These are phyloP conservation scores for Phragmites australis DNA, from an alignment of 176 grass and related monocot genomes.

Conservation along the genomic window DNA sequence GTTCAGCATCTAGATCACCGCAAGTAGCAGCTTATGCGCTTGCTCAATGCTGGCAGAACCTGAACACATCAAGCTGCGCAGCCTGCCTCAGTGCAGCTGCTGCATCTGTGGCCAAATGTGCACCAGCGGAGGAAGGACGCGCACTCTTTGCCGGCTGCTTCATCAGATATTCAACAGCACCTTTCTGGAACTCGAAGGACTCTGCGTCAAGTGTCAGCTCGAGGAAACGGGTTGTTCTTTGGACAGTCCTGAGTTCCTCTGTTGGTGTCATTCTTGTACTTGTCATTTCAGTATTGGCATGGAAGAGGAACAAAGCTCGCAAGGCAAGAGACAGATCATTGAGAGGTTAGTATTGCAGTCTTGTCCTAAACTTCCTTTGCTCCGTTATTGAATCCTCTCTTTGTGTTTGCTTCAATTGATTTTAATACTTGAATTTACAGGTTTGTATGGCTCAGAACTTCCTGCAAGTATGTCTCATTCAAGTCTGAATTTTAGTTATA, in stretches of 20 bases:
- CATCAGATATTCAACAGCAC: constrained; percentile 50
- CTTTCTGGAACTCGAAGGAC: constrained; percentile 50
- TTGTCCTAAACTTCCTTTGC: not conserved
- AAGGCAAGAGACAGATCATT: not conserved
- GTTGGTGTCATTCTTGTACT: not conserved
- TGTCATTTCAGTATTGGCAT: not conserved
- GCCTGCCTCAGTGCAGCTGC: constrained; percentile 47
- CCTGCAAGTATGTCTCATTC: constrained; percentile 49
- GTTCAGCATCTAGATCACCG: not conserved
- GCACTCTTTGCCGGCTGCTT: constrained; percentile 59
- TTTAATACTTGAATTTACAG: constrained; percentile 17
- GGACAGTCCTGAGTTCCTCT: not conserved
- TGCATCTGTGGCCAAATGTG: constrained; percentile 39
- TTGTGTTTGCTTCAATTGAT: not conserved
- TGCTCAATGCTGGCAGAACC: constrained; percentile 64
- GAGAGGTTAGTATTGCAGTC: constrained; percentile 19
- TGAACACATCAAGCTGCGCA: constrained; percentile 50
- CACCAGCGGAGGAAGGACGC: constrained; percentile 47
- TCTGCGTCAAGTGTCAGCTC: constrained; percentile 14
- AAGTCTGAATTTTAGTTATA: constrained; percentile 51
- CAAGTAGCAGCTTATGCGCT: constrained; percentile 44
- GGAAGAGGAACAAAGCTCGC: constrained; percentile 9
- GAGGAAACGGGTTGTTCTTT: constrained; percentile 8
- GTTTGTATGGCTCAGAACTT: constrained; percentile 46
- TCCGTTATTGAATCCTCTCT: not conserved